phyloP scores from a whole-genome alignment of 2,329 filamentous ascomycete genomes.

The Monosporascus ibericus region DNA sequence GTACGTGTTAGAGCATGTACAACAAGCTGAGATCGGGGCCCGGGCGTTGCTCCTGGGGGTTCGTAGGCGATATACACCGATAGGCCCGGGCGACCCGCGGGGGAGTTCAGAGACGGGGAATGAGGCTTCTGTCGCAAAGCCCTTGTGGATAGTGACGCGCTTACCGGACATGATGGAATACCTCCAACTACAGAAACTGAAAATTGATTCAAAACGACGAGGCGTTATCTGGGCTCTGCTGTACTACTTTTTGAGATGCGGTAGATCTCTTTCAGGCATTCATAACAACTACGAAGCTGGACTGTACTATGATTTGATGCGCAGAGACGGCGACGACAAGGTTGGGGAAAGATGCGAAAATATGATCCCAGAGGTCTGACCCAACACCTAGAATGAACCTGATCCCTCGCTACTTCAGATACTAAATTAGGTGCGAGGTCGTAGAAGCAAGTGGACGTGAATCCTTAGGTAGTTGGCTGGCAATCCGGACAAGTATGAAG shows the following conservation, averaged over 20 bases:
- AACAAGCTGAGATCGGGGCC: not conserved
- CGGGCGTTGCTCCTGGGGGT: not conserved
- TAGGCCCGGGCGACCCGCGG: too few relatives aligned
- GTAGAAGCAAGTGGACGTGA: too few relatives aligned
- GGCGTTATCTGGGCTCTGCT: slow-evolving; percentile 2
- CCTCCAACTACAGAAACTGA: not conserved
- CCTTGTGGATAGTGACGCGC: slow-evolving; percentile 14
- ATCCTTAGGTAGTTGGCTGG: too few relatives aligned
- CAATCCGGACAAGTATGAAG: too few relatives aligned
- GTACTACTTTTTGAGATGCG: slow-evolving; percentile 11
- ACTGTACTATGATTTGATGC: slow-evolving; percentile 23
- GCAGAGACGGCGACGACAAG: slow-evolving; percentile 3
- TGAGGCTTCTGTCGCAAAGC: slow-evolving; percentile 6
- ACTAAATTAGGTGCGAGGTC: not conserved
- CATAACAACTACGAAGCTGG: slow-evolving; percentile 27
- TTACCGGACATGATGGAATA: slow-evolving; percentile 27
- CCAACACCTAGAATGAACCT: not conserved
- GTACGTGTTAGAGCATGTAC: slow-evolving; percentile 18
- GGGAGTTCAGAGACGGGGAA: not conserved
- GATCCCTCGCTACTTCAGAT: not conserved
- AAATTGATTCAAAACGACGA: not conserved
- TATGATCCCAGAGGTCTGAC: slow-evolving; percentile 2
- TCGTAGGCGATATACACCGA: not conserved
- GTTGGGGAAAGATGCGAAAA: slow-evolving; percentile 8
- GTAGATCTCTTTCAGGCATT: slow-evolving; percentile 21